Conservation (phyloP, 2,329 filamentous ascomycete species). For the Thielaviopsis populi region DNA sequence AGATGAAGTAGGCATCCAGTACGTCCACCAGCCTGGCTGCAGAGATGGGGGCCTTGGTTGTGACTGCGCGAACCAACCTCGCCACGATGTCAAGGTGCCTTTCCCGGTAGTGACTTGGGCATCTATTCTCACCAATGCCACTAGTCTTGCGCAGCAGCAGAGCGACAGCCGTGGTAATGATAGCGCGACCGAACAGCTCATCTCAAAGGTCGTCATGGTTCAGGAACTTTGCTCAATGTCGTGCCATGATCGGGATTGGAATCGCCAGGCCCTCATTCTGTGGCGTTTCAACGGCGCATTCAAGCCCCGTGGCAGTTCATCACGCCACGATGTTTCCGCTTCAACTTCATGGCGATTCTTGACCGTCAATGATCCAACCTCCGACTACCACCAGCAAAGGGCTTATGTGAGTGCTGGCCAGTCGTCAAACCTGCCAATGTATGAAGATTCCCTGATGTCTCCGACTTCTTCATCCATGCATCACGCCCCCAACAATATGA, state of each 20-base stretch:
- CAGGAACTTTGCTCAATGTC: constrained; percentile 48
- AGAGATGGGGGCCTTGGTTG: constrained; percentile 33
- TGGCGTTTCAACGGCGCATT: constrained; percentile 46
- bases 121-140: constrained; percentile 41
- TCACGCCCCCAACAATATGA: background rate
- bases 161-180: constrained; percentile 24
- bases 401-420: constrained; percentile 20
- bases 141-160: constrained; percentile 35
- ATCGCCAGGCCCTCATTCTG: constrained; percentile 43
- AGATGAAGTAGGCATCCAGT: constrained; percentile 36
- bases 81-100: constrained; percentile 38
- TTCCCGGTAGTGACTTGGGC: constrained; percentile 46
- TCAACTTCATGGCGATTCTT: constrained; percentile 46
- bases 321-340: constrained; percentile 16
- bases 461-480: constrained; percentile 29
- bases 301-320: constrained; percentile 24
- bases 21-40: constrained; percentile 37
- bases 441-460: constrained; percentile 36
- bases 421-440: background rate
- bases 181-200: constrained; percentile 15
- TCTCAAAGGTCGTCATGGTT: constrained; percentile 42
- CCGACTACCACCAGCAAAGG: constrained; percentile 41
- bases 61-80: constrained; percentile 34
- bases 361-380: constrained; percentile 43
- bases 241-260: constrained; percentile 31